A percentile compares a stretch with the other conserved stretches of the same genome.
Evolutionary conservation across 176 grass and related monocot genomes (phyloP).

Genomic region (Carex kokanica): DNA sequence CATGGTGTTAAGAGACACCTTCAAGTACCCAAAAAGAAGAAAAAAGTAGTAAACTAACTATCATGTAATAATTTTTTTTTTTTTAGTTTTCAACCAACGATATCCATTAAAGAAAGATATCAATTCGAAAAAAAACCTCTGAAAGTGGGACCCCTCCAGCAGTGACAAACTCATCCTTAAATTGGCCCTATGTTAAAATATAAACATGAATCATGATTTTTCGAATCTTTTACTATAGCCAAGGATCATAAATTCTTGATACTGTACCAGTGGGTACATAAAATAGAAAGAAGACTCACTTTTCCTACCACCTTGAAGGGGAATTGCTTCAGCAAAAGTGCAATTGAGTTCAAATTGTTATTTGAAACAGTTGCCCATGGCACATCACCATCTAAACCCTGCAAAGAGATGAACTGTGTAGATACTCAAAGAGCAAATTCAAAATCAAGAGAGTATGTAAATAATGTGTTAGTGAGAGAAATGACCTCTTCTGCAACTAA

Average conservation of each 20-base stretch:
- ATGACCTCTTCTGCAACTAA: constrained; percentile 67
- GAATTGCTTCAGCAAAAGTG: constrained; percentile 65
- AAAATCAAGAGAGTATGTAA: constrained; percentile 17
- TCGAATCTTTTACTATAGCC: background rate
- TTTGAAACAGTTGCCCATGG: constrained; percentile 78
- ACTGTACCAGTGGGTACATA: background rate
- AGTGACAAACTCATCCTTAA: constrained; percentile 99
- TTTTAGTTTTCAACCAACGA: background rate
- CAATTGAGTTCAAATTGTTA: constrained; percentile 53
- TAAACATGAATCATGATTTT: constrained; percentile 17
- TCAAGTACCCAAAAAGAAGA: constrained; percentile 10
- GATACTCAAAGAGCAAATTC: constrained; percentile 6
- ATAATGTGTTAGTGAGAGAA: constrained; percentile 20
- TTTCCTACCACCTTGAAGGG: constrained; percentile 69
- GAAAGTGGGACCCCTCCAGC: constrained; percentile 82
- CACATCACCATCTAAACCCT: constrained; percentile 72
- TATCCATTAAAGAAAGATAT: background rate
- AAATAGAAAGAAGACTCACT: constrained; percentile 38
- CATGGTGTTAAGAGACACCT: constrained; percentile 79
- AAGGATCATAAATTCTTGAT: constrained; percentile 3
- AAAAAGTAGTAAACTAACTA: background rate
- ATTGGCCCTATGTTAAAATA: constrained; percentile 62
- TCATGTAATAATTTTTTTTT: background rate
- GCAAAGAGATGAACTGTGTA: constrained; percentile 28
- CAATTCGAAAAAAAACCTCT: constrained; percentile 51